Base-by-base conservation (phyloP, 2,329 filamentous ascomycete species). In the Eurotiales sp. region DNA sequence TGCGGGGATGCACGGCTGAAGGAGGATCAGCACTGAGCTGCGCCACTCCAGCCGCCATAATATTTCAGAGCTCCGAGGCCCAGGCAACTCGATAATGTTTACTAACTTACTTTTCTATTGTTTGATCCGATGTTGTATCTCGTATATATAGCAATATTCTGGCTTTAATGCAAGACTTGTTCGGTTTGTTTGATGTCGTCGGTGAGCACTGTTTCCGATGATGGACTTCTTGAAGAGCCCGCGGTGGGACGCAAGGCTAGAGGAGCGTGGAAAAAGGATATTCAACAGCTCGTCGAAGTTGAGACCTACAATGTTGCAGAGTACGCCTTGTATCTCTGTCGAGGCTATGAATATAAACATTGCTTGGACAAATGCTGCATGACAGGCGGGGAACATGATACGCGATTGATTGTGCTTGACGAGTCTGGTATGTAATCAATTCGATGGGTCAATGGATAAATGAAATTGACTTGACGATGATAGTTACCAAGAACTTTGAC, bases 261-360 rank as follows among this genome's bases (percentile, higher is more conserved):
- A 11, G 22, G 21, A 19, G 14, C 34, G 17, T 21, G 32, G 14
- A 29, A 43, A 36, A 29, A 43, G 11, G 39, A 50, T n/a, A n/a
- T n/a, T n/a, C n/a, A n/a, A 43, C 47, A 29, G 27, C 39, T 14
- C n/a, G n/a, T 23, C 11, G 8, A 37, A 8, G 36, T 12, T 17
- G 23, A n/a, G 6, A 36, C 23, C 7, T 22, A 29, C 15, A 43
- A 50, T n/a, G 29, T 42, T 8, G n/a, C 44, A 46, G 30, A 61
- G 55, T 47, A 50, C 43, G 21, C 48, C 7, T 10, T 62, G 53
- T 52, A 59, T 53, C 55, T 46, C 58, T 51, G 53, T 48, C 50
- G 57, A 57, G 52, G 49, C 27, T 21, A 56, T 49, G 15, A 39
- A 60, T 6, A 42, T 47, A 44, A n/a, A 21, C 21, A 15, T 43